Evolutionary conservation across 148 eudicot genomes (phyloP), one percentile per base, ranked within the genome.

Genomic region (Arctostaphylos glauca): DNA sequence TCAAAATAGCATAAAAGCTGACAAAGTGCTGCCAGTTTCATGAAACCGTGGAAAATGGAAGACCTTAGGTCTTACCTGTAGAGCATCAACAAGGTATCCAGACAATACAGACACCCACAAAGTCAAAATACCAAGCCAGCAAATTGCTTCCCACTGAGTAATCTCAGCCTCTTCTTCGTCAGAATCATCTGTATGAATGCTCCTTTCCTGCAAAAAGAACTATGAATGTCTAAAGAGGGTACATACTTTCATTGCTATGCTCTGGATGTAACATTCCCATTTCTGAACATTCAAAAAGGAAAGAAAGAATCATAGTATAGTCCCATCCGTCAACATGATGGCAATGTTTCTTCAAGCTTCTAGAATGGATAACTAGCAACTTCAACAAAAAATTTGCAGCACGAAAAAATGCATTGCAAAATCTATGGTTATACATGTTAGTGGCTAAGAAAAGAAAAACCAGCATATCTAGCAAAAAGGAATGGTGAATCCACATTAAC

Each of bases 11-110:
- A 75, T 49, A 25, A 14, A 76, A 53, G n/a, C 79, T 53, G 43
- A 53, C 60, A 53, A 76, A 76, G 62, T 6, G 46, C 9, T 76
- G 15, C 44, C 23, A n/a, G 41, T 54, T 80, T 71, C 43, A 68
- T 2, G 25, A 38, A 80, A 71, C 67, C 50, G n/a, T 31, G 41
- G 49, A 16, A 81, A 67, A 59, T 49, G 47, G 31, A 48, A 5
- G 9, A 18, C 15, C 3, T 7, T 70, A 47, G 56, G n/a, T 41
- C n/a, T 88, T 87, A 96, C 99, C 98, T 92, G 87, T 79, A 96
- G 91, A 85, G 95, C 94, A 89, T 94, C 94, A 82, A 94, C 95
- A 41, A 96, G 98, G 89, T 91, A 96, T 81, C 95, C 99, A 81
- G 99, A 94, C 56, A 96, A 85, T 56, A 96, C 82, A 46, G 99